Percentiles rank a stretch among this genome's conserved stretches.
phyloP scores from a whole-genome alignment of 805 yeast species.

The Teunomyces pallodes region DNA sequence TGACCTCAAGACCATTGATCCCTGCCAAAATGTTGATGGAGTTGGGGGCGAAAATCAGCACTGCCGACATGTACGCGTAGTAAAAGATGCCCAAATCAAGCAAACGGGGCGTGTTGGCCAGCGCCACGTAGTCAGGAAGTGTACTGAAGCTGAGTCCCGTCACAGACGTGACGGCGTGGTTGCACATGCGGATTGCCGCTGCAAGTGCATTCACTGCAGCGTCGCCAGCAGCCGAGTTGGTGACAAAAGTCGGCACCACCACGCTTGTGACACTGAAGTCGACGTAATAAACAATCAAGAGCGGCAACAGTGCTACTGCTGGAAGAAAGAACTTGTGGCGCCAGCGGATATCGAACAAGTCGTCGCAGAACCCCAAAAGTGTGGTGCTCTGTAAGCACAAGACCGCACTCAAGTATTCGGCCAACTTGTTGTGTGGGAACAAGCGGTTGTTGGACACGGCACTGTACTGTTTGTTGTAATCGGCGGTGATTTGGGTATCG shows the following conservation, averaged over 20 bases:
- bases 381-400: constrained; percentile 81
- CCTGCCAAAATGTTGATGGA: constrained; percentile 96
- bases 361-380: constrained; percentile 87
- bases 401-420: constrained; percentile 83
- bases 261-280: constrained; percentile 92
- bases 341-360: constrained; percentile 95
- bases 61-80: constrained; percentile 85
- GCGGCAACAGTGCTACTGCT: constrained; percentile 89
- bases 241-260: constrained; percentile 70
- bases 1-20: constrained; percentile 93
- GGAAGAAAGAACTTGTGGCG: constrained; percentile 95
- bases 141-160: constrained; percentile 42
- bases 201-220: constrained; percentile 18
- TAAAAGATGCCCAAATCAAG: constrained; percentile 78
- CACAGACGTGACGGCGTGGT: constrained; percentile 26
- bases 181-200: constrained; percentile 24
- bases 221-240: constrained; percentile 31
- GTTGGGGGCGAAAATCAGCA: constrained; percentile 93
- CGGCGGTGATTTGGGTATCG: constrained; percentile 30
- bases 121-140: constrained; percentile 32
- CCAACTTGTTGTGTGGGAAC: constrained; percentile 79
- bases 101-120: constrained; percentile 41
- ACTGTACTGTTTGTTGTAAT: constrained; percentile 34
- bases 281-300: constrained; percentile 85
- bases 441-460: constrained; percentile 29